Conservation (phyloP, 2,329 filamentous ascomycete genomes). For the Thelonectria discophora region DNA sequence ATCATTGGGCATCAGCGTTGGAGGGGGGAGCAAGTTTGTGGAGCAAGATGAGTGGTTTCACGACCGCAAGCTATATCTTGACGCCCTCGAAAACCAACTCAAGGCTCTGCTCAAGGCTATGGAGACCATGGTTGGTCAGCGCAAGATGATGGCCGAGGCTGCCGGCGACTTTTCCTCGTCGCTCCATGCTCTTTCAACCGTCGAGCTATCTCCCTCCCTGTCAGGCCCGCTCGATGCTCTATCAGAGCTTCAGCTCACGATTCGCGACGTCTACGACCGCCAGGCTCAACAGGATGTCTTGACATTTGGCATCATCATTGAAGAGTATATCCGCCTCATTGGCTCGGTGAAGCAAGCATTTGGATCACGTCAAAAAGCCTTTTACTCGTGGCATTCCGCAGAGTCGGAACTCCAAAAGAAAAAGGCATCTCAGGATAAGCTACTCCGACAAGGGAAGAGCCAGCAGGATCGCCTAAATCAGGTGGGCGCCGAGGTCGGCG, state of each 20-base stretch:
- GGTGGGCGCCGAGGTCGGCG: conserved; percentile 90
- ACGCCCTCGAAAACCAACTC: conserved; percentile 90
- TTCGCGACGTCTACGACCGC: conserved; percentile 93
- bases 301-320: conserved; percentile 95
- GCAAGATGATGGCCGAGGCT: conserved; percentile 92
- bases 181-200: conserved; percentile 88
- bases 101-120: conserved; percentile 92
- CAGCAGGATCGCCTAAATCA: conserved; percentile 96
- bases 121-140: conserved; percentile 89
- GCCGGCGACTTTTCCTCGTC: conserved; percentile 93
- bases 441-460: conserved; percentile 92
- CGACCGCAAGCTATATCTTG: conserved; percentile 92
- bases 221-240: conserved; percentile 90
- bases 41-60: conserved; percentile 99
- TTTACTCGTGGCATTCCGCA: conserved; percentile 91
- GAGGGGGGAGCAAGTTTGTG: conserved; percentile 86
- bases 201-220: conserved; percentile 88
- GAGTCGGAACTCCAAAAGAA: conserved; percentile 92
- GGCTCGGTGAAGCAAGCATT: conserved; percentile 96
- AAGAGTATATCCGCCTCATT: conserved; percentile 97
- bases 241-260: conserved; percentile 92
- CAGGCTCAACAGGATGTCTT: conserved; percentile 97
- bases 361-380: conserved; percentile 90
- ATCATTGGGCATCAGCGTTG: conserved; percentile 80
- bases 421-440: conserved; percentile 88